These are phyloP conservation scores for Colletotrichum liriopes DNA, from an alignment of 2,329 filamentous ascomycete species.

Conservation along the genomic window DNA sequence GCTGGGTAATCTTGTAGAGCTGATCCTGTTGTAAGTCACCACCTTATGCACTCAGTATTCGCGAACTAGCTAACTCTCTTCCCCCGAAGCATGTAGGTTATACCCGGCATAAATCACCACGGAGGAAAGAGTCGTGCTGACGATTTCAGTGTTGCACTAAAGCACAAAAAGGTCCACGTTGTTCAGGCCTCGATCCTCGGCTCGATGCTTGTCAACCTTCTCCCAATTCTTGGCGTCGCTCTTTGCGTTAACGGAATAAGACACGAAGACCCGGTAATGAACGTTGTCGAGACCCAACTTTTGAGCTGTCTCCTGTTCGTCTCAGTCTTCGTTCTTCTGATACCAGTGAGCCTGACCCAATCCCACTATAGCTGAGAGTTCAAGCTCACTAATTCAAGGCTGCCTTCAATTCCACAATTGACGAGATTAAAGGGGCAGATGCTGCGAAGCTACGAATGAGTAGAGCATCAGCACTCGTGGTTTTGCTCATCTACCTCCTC, in stretches of 20 bases:
- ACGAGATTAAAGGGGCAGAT: constrained; percentile 69
- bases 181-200: constrained; percentile 84
- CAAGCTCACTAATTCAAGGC: constrained; percentile 49
- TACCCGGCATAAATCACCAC: not conserved
- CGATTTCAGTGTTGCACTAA: constrained; percentile 62
- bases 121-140: constrained; percentile 38
- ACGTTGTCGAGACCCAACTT: constrained; percentile 53
- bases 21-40: constrained; percentile 69
- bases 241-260: constrained; percentile 79
- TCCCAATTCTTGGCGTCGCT: constrained; percentile 83
- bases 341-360: constrained; percentile 50
- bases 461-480: constrained; percentile 82
- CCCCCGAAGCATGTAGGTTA: constrained; percentile 52
- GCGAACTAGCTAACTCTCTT: constrained; percentile 40
- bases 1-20: constrained; percentile 74
- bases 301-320: constrained; percentile 56
- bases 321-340: constrained; percentile 56
- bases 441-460: constrained; percentile 79
- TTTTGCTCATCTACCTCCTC: constrained; percentile 79
- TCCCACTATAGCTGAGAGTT: not conserved
- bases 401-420: constrained; percentile 67
- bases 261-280: constrained; percentile 72
- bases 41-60: constrained; percentile 18
- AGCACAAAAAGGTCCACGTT: constrained; percentile 77
- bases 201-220: constrained; percentile 82